These are phyloP conservation scores for Sedum album DNA, from an alignment of 164 flowering plant species.

Conservation along the genomic window DNA sequence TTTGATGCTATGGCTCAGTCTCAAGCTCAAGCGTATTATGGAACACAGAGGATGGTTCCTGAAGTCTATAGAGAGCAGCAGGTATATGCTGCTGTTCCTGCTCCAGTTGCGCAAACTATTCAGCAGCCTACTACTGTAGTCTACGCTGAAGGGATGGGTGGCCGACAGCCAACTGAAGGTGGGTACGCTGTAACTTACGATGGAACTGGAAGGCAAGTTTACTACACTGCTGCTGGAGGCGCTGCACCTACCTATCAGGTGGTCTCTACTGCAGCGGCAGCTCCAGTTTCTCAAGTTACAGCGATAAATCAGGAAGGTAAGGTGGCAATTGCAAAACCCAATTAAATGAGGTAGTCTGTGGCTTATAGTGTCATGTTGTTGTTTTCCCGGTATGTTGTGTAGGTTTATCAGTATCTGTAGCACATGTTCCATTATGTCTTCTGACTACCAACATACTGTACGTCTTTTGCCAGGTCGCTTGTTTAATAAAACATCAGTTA, in stretches of 20 bases:
- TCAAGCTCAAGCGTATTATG: constrained; percentile 24
- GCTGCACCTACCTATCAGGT: neutral
- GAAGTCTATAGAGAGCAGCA: neutral
- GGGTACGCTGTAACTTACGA: constrained; percentile 9
- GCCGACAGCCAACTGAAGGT: neutral
- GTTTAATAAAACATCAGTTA: neutral
- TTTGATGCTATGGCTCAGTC: neutral
- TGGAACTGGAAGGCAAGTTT: constrained; percentile 7
- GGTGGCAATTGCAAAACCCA: constrained; percentile 4
- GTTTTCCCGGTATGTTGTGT: neutral
- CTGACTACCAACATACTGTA: neutral
- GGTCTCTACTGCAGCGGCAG: constrained; percentile 1
- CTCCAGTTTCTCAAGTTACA: neutral
- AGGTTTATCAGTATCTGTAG: neutral
- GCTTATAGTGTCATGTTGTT: neutral
- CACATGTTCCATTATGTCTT: neutral
- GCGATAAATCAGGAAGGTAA: constrained; percentile 4
- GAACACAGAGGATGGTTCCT: constrained; percentile 34
- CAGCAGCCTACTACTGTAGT: neutral
- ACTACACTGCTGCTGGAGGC: constrained; percentile 1
- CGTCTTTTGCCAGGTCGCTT: neutral
- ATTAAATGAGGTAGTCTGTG: neutral
- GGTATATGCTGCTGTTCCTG: neutral
- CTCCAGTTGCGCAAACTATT: neutral
- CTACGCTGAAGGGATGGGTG: neutral